phyloP scores from a whole-genome alignment of 441 rosid species.

The Euphorbia celastroides region DNA sequence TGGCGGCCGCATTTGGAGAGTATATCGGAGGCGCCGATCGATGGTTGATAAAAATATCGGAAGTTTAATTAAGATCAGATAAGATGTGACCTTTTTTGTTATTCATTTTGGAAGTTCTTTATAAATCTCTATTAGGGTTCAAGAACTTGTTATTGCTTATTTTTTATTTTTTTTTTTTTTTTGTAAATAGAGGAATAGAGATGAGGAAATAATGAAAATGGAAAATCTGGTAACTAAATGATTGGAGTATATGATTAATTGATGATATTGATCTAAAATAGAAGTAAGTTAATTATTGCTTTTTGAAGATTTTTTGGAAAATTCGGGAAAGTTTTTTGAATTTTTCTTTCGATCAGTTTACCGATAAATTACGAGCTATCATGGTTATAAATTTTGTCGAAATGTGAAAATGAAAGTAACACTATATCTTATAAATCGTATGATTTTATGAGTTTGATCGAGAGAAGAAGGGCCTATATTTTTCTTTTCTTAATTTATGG shows the following conservation, averaged over 20 bases:
- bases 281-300: neutral
- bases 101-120: slow-evolving; percentile 26
- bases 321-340: no score
- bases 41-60: slow-evolving; percentile 19
- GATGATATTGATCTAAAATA: neutral
- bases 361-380: no score
- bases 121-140: slow-evolving; percentile 29
- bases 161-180: slow-evolving; percentile 8
- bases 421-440: no score
- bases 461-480: no score
- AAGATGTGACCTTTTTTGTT: neutral
- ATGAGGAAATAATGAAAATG: slow-evolving; percentile 7
- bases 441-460: no score
- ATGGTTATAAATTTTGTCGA: no score
- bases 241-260: neutral
- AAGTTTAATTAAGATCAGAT: neutral
- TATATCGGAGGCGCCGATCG: slow-evolving; percentile 53
- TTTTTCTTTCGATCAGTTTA: no score
- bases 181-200: slow-evolving; percentile 32
- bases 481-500: no score
- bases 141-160: slow-evolving; percentile 11
- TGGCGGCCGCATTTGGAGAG: slow-evolving; percentile 97
- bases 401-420: no score
- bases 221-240: slow-evolving; percentile 9
- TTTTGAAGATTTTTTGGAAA: neutral